Evolutionary conservation across 140 eudicot genomes (phyloP), one percentile per base, ranked within the genome.

Genomic region (Cichorium intybus): DNA sequence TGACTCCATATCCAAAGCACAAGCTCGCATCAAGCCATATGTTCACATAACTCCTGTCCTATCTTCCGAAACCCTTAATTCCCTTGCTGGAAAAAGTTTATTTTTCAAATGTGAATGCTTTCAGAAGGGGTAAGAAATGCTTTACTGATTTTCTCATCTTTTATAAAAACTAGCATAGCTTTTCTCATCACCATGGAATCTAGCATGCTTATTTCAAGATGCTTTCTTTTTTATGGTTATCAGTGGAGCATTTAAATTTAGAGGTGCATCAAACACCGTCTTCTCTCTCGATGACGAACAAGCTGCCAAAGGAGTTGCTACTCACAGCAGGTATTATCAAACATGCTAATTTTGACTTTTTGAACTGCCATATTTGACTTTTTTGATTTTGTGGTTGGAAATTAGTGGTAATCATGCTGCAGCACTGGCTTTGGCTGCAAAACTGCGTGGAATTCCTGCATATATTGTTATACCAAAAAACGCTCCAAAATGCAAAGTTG

Each of bases 391-490:
- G 27, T 15, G 60, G 29, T 31, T 51, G 63, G 43, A 49, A 78
- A 69, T 35, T 73, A 94, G 99, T 74, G 99, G 99, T 49, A 94
- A 94, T 67, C 97, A 94, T 82, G 99, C 99, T 68, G 97, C 99
- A 29, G 99, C 99, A 27, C 74, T 94, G 34, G 78, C 99, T 65
- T 78, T 94, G 84, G 99, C 99, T 68, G 97, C 99, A 46, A 86
- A 86, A 75, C 55, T 85, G 57, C 73, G 99, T 35, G 95, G 95
- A 7, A 82, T 94, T 72, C 95, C 97, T 27, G 95, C 99, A 22
- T 90, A 86, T 81, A 84, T 94, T 41, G 85, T 94, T 69, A 73
- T 94, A 47, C 99, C 99, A 3, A 78, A 78, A 60, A 86, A 80
- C 58, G 99, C 99, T 64, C 99, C 99, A 56, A 89, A 82, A 75